Evolutionary conservation across 805 yeast species (phyloP), one percentile per base, ranked within the genome.

Genomic region (Barnettozyma wickerhamii): DNA sequence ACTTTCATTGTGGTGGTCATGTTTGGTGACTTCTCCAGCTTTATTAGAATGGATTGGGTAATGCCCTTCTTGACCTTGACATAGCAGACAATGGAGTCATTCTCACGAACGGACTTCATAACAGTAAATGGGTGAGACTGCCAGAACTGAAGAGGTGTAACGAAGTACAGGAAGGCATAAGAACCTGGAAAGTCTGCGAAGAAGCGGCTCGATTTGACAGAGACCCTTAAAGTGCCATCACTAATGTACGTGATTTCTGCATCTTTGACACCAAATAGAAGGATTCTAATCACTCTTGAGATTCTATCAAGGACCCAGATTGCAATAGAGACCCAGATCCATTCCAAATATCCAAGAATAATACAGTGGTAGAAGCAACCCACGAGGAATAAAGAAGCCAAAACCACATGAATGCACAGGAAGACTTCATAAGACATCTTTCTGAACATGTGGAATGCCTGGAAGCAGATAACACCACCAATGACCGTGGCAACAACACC

Each of bases 61-160:
- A 76, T 58, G 48, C 85, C 86, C 10, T 68, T 65, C 53, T 75
- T 75, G 19, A 67, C 71, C 51, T 71, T 74, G 50, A 73, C 66
- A 39, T 71, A 60, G 7, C 61, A n/a, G 3, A 37, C 57, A 13
- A 74, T 53, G 35, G 59, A 56, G 46, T 64, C 59, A 30, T 60
- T 61, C 35, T 63, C 62, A 3, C 58, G 59, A 4, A 54, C 55
- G 7, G 71, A 58, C 34, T 66, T 66, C 28, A 72, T 63, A 7
- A 74, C 59, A 3, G 88, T 79, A 59, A 84, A 81, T 9, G 89
- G 89, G 55, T 82, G 87, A 6, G 81, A 73, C 56, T 81, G 85
- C 77, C 79, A 79, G 55, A 79, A 76, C 35, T 67, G 58, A 2
- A 59, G 51, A 17, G 71, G 65, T 30, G 72, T 61, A 38, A 79